Evolutionary conservation across 495 filamentous ascomycete genomes (phyloP), one percentile per base, ranked within the genome.

Genomic region (Penicillium samsonianum): DNA sequence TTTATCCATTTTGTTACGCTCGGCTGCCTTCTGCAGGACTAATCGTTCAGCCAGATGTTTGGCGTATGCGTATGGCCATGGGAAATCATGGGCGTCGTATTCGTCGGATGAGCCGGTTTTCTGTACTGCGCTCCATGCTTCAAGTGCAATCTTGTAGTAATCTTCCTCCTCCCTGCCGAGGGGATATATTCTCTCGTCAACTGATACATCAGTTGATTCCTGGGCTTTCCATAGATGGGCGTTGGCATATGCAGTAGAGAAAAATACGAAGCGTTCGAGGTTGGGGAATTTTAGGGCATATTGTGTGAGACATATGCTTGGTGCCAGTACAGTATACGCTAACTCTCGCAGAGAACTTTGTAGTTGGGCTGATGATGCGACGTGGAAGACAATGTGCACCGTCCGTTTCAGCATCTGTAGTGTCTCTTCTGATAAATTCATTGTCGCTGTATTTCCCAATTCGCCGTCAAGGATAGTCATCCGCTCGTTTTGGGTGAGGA

Each of bases 241-340:
- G 30, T 67, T 67, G 42, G 49, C 62, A 17, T 67, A 67, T 5
- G 65, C 65, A 4, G 53, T 65, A 2, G 62, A 65, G 38, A 67
- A 52, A 22, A 65, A 65, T 9, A 67, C 57, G 6, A 62, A 68
- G 4, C 59, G 62, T 22, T 68, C 66, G 9, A 68, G 58, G 14
- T 68, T 64, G 33, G 46, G 58, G 31, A 68, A 68, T 37, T 68
- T 68, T 6, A 68, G 25, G 8, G 63, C 66, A 22, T 68, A 68
- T 26, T 64, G 54, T 0, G 51, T 59, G 20, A 68, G 59, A 19
- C 63, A 68, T 5, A 66, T 30, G 9, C 55, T 66, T 3, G 66
- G 66, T 44, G 63, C 66, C 37, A 66, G 53, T 16, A 66, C 57
- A 0, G 46, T 58, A 26, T 68, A 68, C 16, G 64, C 60, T 1